These are phyloP conservation scores for Monosporozyma servazzii DNA, from an alignment of 805 yeast genomes.

Conservation along the genomic window DNA sequence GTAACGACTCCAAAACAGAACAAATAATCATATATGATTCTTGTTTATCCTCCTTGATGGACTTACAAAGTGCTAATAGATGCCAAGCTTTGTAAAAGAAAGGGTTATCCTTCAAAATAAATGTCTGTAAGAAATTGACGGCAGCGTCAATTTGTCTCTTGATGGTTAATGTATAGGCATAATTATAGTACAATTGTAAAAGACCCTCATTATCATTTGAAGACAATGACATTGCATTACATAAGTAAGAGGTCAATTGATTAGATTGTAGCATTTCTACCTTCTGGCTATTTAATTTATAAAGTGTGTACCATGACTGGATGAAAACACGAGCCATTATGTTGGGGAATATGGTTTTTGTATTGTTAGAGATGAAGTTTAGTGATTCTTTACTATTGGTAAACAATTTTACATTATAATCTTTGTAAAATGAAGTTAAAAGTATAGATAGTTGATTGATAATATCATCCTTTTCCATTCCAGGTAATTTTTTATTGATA, in stretches of 20 bases:
- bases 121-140: constrained; percentile 37
- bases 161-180: constrained; percentile 42
- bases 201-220: constrained; percentile 1
- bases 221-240: constrained; percentile 20
- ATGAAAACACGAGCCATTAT: constrained; percentile 11
- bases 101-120: constrained; percentile 42
- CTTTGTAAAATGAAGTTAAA: constrained; percentile 13
- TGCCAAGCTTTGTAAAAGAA: constrained; percentile 58
- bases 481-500: constrained; percentile 6
- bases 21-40: constrained; percentile 50
- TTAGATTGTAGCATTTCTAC: constrained; percentile 12
- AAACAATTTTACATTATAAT: constrained; percentile 5
- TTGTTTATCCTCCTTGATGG: constrained; percentile 48
- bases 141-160: constrained; percentile 36
- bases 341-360: constrained; percentile 15
- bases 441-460: constrained; percentile 6
- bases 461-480: constrained; percentile 8
- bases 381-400: constrained; percentile 10
- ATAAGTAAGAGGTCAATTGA: constrained; percentile 14
- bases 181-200: constrained; percentile 30
- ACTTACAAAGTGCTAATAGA: constrained; percentile 51
- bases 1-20: constrained; percentile 40
- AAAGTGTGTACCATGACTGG: constrained; percentile 21
- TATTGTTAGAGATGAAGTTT: constrained; percentile 16
- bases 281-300: constrained; percentile 10